Conservation (phyloP, 1,284 basidiomycete genomes). For the Rhodotorula sp. region DNA sequence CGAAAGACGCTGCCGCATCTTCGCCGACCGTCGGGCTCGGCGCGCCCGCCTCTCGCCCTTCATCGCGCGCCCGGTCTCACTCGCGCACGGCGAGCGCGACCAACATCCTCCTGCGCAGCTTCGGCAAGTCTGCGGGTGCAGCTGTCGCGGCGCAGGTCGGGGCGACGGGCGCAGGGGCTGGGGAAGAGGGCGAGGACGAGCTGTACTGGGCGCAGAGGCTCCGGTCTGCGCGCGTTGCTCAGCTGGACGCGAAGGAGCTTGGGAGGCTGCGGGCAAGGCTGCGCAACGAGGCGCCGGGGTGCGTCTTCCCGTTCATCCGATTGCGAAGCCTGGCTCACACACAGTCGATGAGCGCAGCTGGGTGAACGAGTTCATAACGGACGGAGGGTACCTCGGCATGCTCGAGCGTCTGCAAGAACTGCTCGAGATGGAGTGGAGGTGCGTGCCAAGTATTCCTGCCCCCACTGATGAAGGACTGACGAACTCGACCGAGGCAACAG, state of each 20-base stretch:
- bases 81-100: conserved; percentile 13
- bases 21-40: not conserved
- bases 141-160: not conserved
- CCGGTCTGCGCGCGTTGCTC: not conserved
- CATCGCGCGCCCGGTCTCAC: conserved; percentile 1
- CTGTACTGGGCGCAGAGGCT: conserved; percentile 28
- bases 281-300: conserved; percentile 79
- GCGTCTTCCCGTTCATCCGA: conserved; percentile 49
- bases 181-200: conserved; percentile 12
- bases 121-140: conserved; percentile 18
- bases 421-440: conserved; percentile 89
- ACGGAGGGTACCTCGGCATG: conserved; percentile 82
- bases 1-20: not conserved
- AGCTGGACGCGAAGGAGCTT: conserved; percentile 72
- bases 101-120: conserved; percentile 20
- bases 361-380: conserved; percentile 83
- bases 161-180: no score
- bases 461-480: conserved; percentile 5
- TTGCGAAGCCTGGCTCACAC: conserved; percentile 4
- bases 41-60: not conserved
- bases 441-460: not conserved
- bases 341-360: conserved; percentile 54
- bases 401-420: conserved; percentile 86
- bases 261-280: conserved; percentile 62
- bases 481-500: not conserved